A percentile compares a stretch with the other conserved stretches of the same genome.
phyloP scores from a whole-genome alignment of 257 asterid species.

The Scutellaria baicalensis region DNA sequence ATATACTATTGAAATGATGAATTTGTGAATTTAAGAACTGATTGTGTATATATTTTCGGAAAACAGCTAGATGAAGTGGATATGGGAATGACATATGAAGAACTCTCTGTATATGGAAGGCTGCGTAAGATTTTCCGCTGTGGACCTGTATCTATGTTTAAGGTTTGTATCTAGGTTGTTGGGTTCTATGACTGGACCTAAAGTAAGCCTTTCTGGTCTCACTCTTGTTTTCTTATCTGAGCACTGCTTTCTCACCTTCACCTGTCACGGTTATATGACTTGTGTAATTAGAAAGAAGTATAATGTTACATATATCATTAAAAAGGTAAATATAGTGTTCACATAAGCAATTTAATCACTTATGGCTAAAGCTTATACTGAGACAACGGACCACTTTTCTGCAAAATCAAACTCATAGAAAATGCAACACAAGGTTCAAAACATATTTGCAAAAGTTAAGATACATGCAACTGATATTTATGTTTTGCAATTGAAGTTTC shows the following conservation, averaged over 20 bases:
- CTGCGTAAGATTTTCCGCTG: conserved; percentile 89
- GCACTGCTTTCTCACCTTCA: neutral
- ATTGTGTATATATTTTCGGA: conserved; percentile 10
- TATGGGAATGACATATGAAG: conserved; percentile 96
- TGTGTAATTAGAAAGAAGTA: too few relatives aligned
- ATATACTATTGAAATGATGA: neutral
- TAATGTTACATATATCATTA: too few relatives aligned
- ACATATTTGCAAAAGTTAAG: neutral
- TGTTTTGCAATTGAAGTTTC: neutral
- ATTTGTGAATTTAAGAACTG: conserved; percentile 2
- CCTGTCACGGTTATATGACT: too few relatives aligned
- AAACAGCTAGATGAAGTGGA: conserved; percentile 94
- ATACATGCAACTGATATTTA: neutral
- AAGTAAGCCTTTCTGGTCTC: neutral
- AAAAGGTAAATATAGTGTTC: neutral
- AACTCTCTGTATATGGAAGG: conserved; percentile 88
- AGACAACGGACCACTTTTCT: neutral
- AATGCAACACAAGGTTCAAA: neutral
- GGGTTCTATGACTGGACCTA: neutral
- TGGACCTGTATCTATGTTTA: conserved; percentile 95
- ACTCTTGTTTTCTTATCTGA: neutral
- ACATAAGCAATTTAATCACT: neutral
- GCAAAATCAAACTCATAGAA: neutral
- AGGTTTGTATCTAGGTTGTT: conserved; percentile 42
- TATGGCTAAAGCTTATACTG: too few relatives aligned